Evolutionary conservation across 169 alveolate species (phyloP).

Genomic region (Cyclospora cayetanensis): DNA sequence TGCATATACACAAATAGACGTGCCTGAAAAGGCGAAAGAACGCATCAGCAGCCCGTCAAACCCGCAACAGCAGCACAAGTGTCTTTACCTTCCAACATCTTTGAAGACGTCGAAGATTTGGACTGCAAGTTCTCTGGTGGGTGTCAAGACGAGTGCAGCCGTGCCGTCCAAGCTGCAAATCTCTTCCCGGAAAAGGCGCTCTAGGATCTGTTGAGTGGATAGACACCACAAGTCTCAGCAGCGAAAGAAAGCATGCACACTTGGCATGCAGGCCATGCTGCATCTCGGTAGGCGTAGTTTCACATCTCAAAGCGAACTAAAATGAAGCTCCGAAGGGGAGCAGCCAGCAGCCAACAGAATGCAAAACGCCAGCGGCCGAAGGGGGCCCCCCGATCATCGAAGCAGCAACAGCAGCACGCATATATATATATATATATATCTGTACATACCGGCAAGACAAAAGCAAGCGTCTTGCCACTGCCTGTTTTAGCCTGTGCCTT

Average conservation of each 20-base stretch:
- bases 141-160: slow-evolving; percentile 91
- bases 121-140: slow-evolving; percentile 94
- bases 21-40: background rate
- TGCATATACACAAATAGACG: too few relatives aligned
- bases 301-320: too few relatives aligned
- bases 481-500: slow-evolving; percentile 88
- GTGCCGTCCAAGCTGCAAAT: slow-evolving; percentile 84
- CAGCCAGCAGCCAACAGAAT: too few relatives aligned
- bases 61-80: background rate
- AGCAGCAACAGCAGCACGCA: background rate
- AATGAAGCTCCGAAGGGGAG: too few relatives aligned
- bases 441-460: slow-evolving; percentile 86
- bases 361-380: too few relatives aligned
- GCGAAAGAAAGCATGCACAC: background rate
- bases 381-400: too few relatives aligned
- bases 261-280: too few relatives aligned
- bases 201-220: slow-evolving; percentile 81
- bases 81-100: slow-evolving; percentile 25
- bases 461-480: slow-evolving; percentile 94
- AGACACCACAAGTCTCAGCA: too few relatives aligned
- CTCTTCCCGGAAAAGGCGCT: slow-evolving; percentile 87
- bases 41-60: background rate
- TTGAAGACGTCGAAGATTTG: slow-evolving; percentile 92
- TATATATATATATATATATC: background rate
- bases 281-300: too few relatives aligned